Evolutionary conservation across 495 filamentous ascomycete genomes (phyloP), one percentile per base, ranked within the genome.

Genomic region (Annulohypoxylon maeteangense): DNA sequence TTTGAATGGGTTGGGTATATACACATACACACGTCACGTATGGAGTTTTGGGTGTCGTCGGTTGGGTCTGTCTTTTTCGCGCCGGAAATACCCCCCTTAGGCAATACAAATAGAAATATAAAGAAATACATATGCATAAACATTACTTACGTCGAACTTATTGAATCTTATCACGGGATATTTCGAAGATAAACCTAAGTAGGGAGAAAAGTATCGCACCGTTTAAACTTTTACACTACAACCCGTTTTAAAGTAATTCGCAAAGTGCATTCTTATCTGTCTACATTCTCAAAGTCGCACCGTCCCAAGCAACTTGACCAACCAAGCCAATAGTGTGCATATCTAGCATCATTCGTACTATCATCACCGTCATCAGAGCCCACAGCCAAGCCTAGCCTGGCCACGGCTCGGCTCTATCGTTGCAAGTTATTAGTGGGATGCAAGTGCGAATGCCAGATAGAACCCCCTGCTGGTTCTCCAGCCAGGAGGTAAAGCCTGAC

Each of bases 31-130:
- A 44, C 8, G 1, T 25, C 18, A 44, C 57, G 34, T 63, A 48
- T 12, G 53, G 62, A 55, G 60, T 70, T 63, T 22, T 29, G 38
- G 38, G 54, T 58, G 63, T 65, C 8, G 20, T 34, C n/a, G 27
- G 50, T n/a, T 7, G 29, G 22, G 22, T n/a, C 22, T 23, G 20
- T 34, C 22, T 16, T 23, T 57, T 57, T 38, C 36, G 65, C 56
- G 70, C 64, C 54, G 70, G 70, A 72, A 72, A 72, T 72, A 72
- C 70, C 65, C 65, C 70, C 65, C 65, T 72, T 70, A 51, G 50
- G 29, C 16, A 50, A 40, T 40, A 40, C 36, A 40, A 40, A 63
- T 63, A 67, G 50, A 66, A 53, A 63, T 70, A 61, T 27, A 36
- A 36, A 40, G 18, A 53, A 34, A 51, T 38, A 34, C 48, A 27